Evolutionary conservation across 148 eudicot genomes (phyloP).

Genomic region (Rhododendron molle): DNA sequence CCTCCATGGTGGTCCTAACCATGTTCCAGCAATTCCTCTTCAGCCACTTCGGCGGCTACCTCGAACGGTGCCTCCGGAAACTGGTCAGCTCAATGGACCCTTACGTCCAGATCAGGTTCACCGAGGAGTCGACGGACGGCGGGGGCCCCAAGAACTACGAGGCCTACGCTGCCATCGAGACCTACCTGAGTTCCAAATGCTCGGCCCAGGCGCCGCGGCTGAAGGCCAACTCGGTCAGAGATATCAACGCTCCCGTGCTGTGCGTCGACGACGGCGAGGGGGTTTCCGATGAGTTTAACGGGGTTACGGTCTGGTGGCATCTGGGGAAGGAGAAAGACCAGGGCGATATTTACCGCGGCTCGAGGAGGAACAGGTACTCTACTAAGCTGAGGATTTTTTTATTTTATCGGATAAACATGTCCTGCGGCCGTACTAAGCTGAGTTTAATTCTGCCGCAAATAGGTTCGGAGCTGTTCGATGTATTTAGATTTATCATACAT

Average conservation of each 20-base stretch:
- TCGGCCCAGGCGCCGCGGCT: conserved; percentile 32
- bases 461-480: not conserved
- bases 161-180: conserved; percentile 35
- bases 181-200: conserved; percentile 30
- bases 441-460: too few species aligned
- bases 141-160: conserved; percentile 24
- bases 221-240: conserved; percentile 28
- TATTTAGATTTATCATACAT: too few species aligned
- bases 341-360: not conserved
- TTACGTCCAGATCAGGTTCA: conserved; percentile 36
- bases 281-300: conserved; percentile 37
- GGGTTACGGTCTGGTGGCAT: conserved; percentile 45
- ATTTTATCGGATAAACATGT: too few species aligned
- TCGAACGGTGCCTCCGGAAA: not conserved
- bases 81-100: conserved; percentile 18
- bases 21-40: not conserved
- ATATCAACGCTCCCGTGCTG: conserved; percentile 19
- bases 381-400: not conserved
- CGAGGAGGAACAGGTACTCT: not conserved
- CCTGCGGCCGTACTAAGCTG: too few species aligned
- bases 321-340: conserved; percentile 17
- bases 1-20: not conserved
- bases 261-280: conserved; percentile 47
- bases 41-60: not conserved
- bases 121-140: conserved; percentile 20